Evolutionary conservation across 129 eudicot genomes (phyloP).

Genomic region (Centrapalus pauciflorus): DNA sequence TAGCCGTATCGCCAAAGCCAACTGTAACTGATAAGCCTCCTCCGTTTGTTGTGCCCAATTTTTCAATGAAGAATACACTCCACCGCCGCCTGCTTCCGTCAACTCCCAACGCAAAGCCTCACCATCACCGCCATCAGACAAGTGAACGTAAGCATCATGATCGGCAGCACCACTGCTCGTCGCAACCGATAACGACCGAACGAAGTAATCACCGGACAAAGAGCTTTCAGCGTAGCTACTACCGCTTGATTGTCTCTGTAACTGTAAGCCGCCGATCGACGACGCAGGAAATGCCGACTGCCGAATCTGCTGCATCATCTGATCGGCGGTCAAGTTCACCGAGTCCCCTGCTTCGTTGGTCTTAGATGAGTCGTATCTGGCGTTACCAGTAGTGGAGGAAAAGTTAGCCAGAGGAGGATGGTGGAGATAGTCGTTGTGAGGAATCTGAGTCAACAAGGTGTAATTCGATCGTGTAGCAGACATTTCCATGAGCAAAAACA

Average conservation of each 20-base stretch:
- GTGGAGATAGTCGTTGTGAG: constrained; percentile 30
- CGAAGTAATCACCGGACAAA: constrained; percentile 58
- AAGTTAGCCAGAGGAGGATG: constrained; percentile 22
- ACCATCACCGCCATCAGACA: constrained; percentile 22
- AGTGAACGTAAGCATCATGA: constrained; percentile 27
- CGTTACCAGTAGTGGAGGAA: constrained; percentile 22
- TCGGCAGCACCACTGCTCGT: constrained; percentile 22
- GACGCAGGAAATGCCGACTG: constrained; percentile 28
- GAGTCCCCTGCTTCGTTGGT: constrained; percentile 27
- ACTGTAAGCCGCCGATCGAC: constrained; percentile 46
- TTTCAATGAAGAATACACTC: constrained; percentile 43
- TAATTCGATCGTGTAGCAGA: constrained; percentile 55
- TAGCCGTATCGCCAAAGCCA: constrained; percentile 81
- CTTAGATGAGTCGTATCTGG: constrained; percentile 31
- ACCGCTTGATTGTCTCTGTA: constrained; percentile 79
- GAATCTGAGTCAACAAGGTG: constrained; percentile 42
- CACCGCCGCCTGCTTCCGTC: constrained; percentile 28
- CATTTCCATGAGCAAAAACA: constrained; percentile 44
- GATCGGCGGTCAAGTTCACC: constrained; percentile 31
- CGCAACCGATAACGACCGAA: constrained; percentile 28
- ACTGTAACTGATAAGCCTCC: constrained; percentile 87
- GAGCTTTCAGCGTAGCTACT: constrained; percentile 89
- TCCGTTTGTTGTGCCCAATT: constrained; percentile 98
- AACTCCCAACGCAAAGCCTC: constrained; percentile 15
- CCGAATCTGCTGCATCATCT: constrained; percentile 38